Evolutionary conservation across 1,139 yeast genomes (phyloP).

Genomic region (Suhomyces terraborum): DNA sequence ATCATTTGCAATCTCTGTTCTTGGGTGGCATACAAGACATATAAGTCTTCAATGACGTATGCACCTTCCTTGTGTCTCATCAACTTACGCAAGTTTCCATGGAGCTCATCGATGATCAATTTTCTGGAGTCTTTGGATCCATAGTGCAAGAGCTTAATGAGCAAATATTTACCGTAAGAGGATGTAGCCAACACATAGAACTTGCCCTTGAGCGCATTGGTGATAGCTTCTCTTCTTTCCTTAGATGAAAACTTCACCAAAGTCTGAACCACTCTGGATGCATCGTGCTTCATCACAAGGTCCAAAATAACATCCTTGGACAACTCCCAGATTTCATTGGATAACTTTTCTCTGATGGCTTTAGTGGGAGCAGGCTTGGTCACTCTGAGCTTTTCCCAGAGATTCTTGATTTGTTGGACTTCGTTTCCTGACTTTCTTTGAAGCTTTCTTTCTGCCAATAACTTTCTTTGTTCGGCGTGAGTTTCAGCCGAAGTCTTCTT

Average conservation of each 20-base stretch:
- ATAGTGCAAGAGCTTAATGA: constrained; percentile 87
- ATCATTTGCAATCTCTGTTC: constrained; percentile 89
- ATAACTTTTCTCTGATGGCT: constrained; percentile 72
- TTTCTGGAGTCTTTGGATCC: constrained; percentile 83
- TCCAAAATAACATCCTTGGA: constrained; percentile 78
- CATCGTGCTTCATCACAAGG: constrained; percentile 92
- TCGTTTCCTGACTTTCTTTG: constrained; percentile 83
- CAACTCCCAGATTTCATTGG: constrained; percentile 84
- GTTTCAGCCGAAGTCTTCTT: constrained; percentile 64
- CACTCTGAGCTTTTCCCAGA: constrained; percentile 92
- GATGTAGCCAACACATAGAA: constrained; percentile 85
- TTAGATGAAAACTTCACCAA: constrained; percentile 82
- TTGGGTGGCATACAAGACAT: constrained; percentile 77
- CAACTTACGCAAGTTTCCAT: constrained; percentile 85
- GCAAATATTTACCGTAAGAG: constrained; percentile 88
- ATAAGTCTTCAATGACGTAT: constrained; percentile 95
- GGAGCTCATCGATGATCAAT: constrained; percentile 76
- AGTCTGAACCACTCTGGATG: constrained; percentile 94
- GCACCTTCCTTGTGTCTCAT: constrained; percentile 99
- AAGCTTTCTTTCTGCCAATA: constrained; percentile 79
- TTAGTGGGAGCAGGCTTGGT: constrained; percentile 82
- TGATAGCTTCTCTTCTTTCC: constrained; percentile 75
- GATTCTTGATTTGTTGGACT: constrained; percentile 78
- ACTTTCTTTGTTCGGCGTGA: constrained; percentile 81
- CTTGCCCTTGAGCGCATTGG: constrained; percentile 69